phyloP scores from a whole-genome alignment of 768 basidiomycete species.

The Tylopilus vinaceipallidus region DNA sequence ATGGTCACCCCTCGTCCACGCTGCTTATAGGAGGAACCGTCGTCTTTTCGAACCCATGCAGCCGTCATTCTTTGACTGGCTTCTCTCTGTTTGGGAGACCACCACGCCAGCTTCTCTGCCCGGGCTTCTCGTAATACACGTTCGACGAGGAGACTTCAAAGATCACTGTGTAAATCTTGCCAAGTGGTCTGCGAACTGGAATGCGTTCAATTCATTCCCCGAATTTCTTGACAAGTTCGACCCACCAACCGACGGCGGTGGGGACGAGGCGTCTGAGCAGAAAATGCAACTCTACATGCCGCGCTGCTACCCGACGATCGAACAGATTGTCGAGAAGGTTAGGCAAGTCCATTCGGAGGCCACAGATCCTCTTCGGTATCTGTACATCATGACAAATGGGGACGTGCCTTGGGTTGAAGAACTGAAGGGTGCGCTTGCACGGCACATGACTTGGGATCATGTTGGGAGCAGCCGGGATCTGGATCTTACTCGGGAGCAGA shows the following conservation, averaged over 20 bases:
- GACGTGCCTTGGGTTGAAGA: slow-evolving; percentile 39
- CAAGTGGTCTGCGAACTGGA: slow-evolving; percentile 35
- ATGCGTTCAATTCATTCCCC: slow-evolving; percentile 46
- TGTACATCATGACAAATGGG: slow-evolving; percentile 53
- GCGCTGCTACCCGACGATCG: slow-evolving; percentile 45
- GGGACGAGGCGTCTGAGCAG: slow-evolving; percentile 16
- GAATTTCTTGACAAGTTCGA: slow-evolving; percentile 38
- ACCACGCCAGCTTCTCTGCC: slow-evolving; percentile 23
- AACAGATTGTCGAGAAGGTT: slow-evolving; percentile 42
- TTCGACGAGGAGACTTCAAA: slow-evolving; percentile 50
- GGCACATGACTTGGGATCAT: slow-evolving; percentile 36
- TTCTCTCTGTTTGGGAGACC: slow-evolving; percentile 1
- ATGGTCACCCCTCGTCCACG: slow-evolving; percentile 37
- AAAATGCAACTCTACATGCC: slow-evolving; percentile 27
- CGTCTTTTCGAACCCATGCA: slow-evolving; percentile 20
- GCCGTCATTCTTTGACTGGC: neutral
- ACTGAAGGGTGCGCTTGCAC: slow-evolving; percentile 36
- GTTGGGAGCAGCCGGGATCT: slow-evolving; percentile 46
- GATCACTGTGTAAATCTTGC: slow-evolving; percentile 43
- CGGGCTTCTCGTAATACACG: slow-evolving; percentile 48
- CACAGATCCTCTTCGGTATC: slow-evolving; percentile 27
- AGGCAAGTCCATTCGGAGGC: slow-evolving; percentile 30
- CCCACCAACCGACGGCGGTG: slow-evolving; percentile 27
- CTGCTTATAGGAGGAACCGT: slow-evolving; percentile 33
- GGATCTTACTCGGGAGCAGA: slow-evolving; percentile 40